Evolutionary conservation across 1,139 yeast genomes (phyloP).

Genomic region (Hemisphaericaspora xylanilytica): DNA sequence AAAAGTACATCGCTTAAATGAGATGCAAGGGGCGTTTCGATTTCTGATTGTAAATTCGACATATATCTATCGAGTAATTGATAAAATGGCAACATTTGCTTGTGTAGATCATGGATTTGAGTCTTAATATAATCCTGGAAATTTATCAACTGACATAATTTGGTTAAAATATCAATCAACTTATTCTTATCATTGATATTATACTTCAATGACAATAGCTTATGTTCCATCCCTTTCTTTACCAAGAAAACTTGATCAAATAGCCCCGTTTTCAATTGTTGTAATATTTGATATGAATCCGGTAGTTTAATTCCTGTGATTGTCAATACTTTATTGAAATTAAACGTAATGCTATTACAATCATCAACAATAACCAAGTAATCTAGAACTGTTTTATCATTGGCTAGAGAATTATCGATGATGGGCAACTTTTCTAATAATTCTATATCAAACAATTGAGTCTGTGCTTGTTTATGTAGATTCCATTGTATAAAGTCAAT

Average conservation of each 20-base stretch:
- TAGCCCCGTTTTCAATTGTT: conserved; percentile 19
- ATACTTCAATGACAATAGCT: conserved; percentile 17
- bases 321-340: conserved; percentile 34
- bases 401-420: neutral
- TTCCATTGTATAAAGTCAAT: conserved; percentile 29
- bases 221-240: conserved; percentile 11
- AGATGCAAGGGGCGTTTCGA: conserved; percentile 2
- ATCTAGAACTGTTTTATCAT: conserved; percentile 15
- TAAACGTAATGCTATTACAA: conserved; percentile 20
- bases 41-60: conserved; percentile 11
- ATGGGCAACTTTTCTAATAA: conserved; percentile 28
- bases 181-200: conserved; percentile 12
- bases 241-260: conserved; percentile 33
- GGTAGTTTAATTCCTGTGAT: conserved; percentile 22
- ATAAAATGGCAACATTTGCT: conserved; percentile 42
- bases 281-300: conserved; percentile 3
- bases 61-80: conserved; percentile 38
- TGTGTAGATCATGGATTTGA: too few species aligned
- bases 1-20: conserved; percentile 50
- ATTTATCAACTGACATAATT: conserved; percentile 32
- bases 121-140: conserved; percentile 32
- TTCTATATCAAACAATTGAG: conserved; percentile 25
- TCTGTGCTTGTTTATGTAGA: conserved; percentile 3
- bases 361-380: conserved; percentile 28
- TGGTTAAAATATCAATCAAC: conserved; percentile 23